Conservation (phyloP, 169 alveolate species). For the Toxoplasma gondii region DNA sequence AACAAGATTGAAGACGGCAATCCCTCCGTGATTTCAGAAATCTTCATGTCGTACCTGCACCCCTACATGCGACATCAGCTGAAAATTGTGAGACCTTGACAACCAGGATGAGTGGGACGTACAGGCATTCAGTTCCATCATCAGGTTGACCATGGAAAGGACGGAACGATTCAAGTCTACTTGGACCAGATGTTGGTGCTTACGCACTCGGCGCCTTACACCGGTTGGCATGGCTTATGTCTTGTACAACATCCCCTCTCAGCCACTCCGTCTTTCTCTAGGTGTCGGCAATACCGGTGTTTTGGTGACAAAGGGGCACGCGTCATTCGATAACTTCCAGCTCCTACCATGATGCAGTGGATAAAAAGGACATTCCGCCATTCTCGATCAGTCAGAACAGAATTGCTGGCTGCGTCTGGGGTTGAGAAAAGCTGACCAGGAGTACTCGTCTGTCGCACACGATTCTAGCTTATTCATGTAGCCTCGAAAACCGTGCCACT, state of each 20-base stretch:
- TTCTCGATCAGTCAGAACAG: not conserved
- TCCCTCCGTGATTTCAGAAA: not conserved
- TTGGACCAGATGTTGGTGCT: conserved; percentile 39
- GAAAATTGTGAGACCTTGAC: conserved; percentile 43
- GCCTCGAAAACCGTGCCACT: too few relatives aligned
- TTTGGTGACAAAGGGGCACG: conserved; percentile 40
- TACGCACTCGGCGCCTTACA: conserved; percentile 40
- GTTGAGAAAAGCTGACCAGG: not conserved
- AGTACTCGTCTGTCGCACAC: not conserved
- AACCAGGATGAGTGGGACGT: not conserved
- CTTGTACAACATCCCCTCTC: not conserved
- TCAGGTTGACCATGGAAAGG: conserved; percentile 55
- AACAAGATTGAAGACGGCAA: conserved; percentile 22
- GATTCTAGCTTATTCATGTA: not conserved
- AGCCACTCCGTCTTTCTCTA: not conserved
- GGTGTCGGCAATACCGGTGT: conserved; percentile 63
- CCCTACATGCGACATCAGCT: conserved; percentile 65
- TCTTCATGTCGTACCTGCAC: conserved; percentile 49
- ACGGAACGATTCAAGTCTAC: conserved; percentile 45
- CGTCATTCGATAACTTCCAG: conserved; percentile 55
- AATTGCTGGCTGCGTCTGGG: too few relatives aligned
- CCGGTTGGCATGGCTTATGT: not conserved
- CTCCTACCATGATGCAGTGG: conserved; percentile 27
- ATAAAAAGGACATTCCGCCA: too few relatives aligned
- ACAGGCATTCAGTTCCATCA: not conserved